phyloP scores from a whole-genome alignment of 768 basidiomycete genomes.

The Daedaleopsis nitida region DNA sequence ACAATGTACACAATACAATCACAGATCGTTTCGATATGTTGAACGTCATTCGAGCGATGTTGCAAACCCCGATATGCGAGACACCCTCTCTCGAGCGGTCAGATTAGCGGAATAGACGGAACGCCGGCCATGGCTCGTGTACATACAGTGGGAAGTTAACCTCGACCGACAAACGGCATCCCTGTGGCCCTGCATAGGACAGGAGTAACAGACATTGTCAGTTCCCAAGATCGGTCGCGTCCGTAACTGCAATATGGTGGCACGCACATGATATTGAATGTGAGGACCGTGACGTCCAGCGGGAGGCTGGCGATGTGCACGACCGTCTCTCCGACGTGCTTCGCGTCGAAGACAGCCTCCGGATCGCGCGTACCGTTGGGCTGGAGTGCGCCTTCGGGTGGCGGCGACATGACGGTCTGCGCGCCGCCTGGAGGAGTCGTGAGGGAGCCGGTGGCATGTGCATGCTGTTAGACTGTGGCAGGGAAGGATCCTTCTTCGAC shows the following conservation, averaged over 20 bases:
- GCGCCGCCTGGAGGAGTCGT: constrained; percentile 62
- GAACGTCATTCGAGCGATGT: no score
- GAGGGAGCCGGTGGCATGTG: neutral
- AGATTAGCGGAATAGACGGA: neutral
- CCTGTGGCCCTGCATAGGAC: constrained; percentile 43
- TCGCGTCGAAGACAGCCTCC: constrained; percentile 71
- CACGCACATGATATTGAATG: constrained; percentile 72
- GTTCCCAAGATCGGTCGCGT: neutral
- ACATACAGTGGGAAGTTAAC: constrained; percentile 28
- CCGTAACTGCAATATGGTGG: neutral
- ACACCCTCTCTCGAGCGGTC: no score
- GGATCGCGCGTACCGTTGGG: constrained; percentile 58
- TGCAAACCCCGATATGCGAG: no score
- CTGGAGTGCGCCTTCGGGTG: constrained; percentile 57
- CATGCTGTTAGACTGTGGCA: no score
- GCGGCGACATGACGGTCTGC: constrained; percentile 55
- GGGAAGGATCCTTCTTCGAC: neutral
- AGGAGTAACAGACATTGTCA: no score
- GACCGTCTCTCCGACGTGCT: constrained; percentile 71
- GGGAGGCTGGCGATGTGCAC: constrained; percentile 75
- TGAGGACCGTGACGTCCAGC: constrained; percentile 66
- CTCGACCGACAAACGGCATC: constrained; percentile 51
- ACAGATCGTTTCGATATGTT: no score
- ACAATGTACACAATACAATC: no score
- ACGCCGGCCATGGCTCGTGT: neutral